Percentiles rank a stretch among this genome's conserved stretches.
Conservation (phyloP, 1,284 basidiomycete species). For the Phylloporus gajari region DNA sequence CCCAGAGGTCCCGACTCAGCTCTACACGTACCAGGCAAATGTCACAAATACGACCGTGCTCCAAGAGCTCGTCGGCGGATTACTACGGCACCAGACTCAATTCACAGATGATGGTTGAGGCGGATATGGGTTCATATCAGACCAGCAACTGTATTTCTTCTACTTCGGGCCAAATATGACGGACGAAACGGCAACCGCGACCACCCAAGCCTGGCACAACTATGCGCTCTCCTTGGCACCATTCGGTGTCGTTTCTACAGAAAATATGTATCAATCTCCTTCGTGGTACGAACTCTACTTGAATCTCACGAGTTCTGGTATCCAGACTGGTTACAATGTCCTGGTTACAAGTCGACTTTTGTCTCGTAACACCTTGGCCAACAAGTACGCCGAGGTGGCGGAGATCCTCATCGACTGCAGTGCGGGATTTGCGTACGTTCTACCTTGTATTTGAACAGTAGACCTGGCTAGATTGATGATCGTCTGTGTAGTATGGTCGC, state of each 20-base stretch:
- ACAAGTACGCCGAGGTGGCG: background rate
- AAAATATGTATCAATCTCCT: background rate
- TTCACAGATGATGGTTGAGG: background rate
- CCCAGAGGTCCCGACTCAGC: conserved; percentile 33
- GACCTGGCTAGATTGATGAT: background rate
- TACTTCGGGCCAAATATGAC: background rate
- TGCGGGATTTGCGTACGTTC: background rate
- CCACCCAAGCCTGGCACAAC: background rate
- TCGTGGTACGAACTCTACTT: conserved; percentile 5
- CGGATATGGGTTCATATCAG: background rate
- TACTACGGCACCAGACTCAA: background rate
- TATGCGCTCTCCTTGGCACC: background rate
- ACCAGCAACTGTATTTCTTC: background rate
- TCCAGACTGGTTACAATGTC: conserved; percentile 19
- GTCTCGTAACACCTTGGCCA: conserved; percentile 34
- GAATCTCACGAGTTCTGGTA: conserved; percentile 13
- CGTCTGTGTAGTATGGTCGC: conserved; percentile 43
- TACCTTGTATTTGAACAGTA: background rate
- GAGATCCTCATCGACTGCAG: background rate
- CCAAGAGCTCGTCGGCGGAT: background rate
- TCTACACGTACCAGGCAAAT: conserved; percentile 39
- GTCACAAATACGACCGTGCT: conserved; percentile 29
- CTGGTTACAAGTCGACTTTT: conserved; percentile 51
- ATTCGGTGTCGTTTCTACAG: background rate
- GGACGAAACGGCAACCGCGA: background rate